Evolutionary conservation across 257 asterid genomes (phyloP).

Genomic region (Coffea eugenioides): DNA sequence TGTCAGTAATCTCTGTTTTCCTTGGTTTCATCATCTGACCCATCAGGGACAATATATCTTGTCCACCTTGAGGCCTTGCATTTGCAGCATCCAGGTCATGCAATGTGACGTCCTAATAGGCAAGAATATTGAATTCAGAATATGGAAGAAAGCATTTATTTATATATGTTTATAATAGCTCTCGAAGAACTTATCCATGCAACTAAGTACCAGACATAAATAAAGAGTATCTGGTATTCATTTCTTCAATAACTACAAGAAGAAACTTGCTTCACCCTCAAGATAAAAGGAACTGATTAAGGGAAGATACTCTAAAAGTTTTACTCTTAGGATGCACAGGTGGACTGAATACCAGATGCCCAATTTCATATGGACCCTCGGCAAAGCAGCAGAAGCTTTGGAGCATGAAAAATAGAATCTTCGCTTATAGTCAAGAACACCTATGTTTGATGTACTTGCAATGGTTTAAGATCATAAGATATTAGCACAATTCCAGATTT

Average conservation of each 20-base stretch:
- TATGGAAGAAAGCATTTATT: not conserved
- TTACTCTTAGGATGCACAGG: not conserved
- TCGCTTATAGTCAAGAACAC: not conserved
- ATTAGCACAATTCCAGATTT: not conserved
- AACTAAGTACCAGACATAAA: not conserved
- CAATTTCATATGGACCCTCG: not conserved
- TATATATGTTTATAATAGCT: too few relatives aligned
- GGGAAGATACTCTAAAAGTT: not conserved
- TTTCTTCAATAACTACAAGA: not conserved
- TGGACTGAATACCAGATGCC: not conserved
- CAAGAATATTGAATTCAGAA: slow-evolving; percentile 10
- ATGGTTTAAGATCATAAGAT: slow-evolving; percentile 2
- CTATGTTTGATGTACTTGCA: not conserved
- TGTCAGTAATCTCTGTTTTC: slow-evolving; percentile 96
- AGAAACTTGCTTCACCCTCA: not conserved
- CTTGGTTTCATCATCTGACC: slow-evolving; percentile 98
- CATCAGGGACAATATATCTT: slow-evolving; percentile 94
- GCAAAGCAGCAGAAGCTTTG: not conserved
- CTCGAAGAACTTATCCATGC: not conserved
- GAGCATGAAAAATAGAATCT: not conserved
- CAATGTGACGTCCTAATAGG: slow-evolving; percentile 72
- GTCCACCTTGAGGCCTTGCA: slow-evolving; percentile 99
- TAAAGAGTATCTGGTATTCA: not conserved
- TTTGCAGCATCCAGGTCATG: slow-evolving; percentile 99
- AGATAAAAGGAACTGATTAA: not conserved